Evolutionary conservation across 2,329 filamentous ascomycete genomes (phyloP).

Genomic region (Colletotrichum sansevieriae): DNA sequence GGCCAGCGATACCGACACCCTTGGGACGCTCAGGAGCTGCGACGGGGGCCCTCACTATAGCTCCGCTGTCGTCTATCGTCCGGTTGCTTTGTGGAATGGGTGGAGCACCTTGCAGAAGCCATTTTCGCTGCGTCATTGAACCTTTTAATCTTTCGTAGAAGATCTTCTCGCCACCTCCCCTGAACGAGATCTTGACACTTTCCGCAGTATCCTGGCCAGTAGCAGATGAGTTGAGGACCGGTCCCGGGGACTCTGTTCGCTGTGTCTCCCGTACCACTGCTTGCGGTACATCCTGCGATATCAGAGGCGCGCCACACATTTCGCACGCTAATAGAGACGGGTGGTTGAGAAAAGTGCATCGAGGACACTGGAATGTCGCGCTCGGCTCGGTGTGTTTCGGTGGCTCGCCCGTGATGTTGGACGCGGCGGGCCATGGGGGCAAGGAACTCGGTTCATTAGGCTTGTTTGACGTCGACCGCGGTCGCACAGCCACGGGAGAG

Average conservation of each 20-base stretch:
- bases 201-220: slow-evolving; percentile 71
- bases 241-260: slow-evolving; percentile 83
- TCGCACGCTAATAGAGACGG: slow-evolving; percentile 88
- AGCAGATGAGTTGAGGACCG: slow-evolving; percentile 63
- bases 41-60: slow-evolving; percentile 46
- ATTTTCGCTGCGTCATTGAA: slow-evolving; percentile 92
- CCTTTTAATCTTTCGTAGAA: slow-evolving; percentile 91
- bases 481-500: slow-evolving; percentile 38
- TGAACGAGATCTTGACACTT: slow-evolving; percentile 91
- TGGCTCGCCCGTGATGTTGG: slow-evolving; percentile 40
- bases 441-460: slow-evolving; percentile 26
- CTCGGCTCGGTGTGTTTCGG: slow-evolving; percentile 47
- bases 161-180: slow-evolving; percentile 87
- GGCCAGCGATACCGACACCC: slow-evolving; percentile 88
- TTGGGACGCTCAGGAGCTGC: slow-evolving; percentile 57
- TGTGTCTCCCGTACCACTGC: slow-evolving; percentile 53
- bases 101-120: slow-evolving; percentile 91
- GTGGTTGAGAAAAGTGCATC: slow-evolving; percentile 95
- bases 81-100: slow-evolving; percentile 78
- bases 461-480: slow-evolving; percentile 18
- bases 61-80: slow-evolving; percentile 52
- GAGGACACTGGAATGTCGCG: slow-evolving; percentile 75
- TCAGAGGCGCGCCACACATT: slow-evolving; percentile 85
- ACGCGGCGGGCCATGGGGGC: slow-evolving; percentile 40
- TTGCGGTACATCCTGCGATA: slow-evolving; percentile 63